Conservation (phyloP, 73 alveolate genomes). For the Uronychia setigera region DNA sequence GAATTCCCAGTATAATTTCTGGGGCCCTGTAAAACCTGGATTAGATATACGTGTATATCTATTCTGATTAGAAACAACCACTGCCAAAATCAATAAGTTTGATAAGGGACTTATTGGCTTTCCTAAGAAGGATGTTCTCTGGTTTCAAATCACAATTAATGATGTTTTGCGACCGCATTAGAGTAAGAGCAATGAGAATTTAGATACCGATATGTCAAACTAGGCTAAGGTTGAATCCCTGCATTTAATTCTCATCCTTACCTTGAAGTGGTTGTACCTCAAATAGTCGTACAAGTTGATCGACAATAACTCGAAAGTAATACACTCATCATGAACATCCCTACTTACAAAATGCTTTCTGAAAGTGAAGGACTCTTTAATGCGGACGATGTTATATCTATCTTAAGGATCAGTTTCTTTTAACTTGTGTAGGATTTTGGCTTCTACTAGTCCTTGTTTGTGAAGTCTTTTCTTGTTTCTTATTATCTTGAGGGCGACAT, state of each 20-base stretch:
- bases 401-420: conserved; percentile 12
- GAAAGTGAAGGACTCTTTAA: neutral
- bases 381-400: neutral
- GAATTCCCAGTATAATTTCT: no score
- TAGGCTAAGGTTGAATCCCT: neutral
- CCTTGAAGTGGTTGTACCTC: neutral
- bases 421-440: neutral
- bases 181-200: conserved; percentile 1
- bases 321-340: no score
- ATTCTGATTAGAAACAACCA: conserved; percentile 66
- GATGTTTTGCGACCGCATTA: neutral
- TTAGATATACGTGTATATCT: conserved; percentile 68
- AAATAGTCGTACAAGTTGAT: neutral
- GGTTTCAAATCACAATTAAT: conserved; percentile 25
- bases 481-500: conserved; percentile 10
- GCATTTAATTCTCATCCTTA: no score
- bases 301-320: conserved; percentile 4
- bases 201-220: neutral
- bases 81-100: conserved; percentile 85
- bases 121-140: conserved; percentile 18
- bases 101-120: conserved; percentile 57
- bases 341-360: conserved; percentile 10
- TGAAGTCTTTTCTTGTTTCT: conserved; percentile 4
- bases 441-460: conserved; percentile 6
- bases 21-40: no score